Evolutionary conservation across 352 stramenopile genomes (phyloP), one percentile per base, ranked within the genome.

Genomic region (Globisporangium orthogonon): DNA sequence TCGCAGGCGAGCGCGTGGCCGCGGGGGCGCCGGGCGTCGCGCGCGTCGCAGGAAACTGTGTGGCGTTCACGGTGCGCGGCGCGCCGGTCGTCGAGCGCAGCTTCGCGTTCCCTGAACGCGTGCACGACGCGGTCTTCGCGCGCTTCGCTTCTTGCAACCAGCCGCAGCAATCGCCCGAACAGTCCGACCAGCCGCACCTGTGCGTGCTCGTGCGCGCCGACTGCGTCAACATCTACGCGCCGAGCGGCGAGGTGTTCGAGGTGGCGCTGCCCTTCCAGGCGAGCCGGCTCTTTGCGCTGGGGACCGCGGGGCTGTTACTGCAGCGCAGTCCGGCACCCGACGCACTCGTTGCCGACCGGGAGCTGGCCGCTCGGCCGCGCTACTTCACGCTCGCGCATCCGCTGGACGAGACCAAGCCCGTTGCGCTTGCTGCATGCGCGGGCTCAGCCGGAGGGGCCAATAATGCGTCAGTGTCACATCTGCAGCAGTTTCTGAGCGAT

Each of bases 301-400:
- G 69, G 0, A 43, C 54, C 6, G 49, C 59, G 3, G 81, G 83
- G 0, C 33, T 94, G 29, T 50, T 94, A 1, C 23, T 94, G n/a
- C 78, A 94, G 50, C 68, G 83, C 31, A 87, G 72, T 51, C 65
- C 71, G 5, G 61, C 44, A 9, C 35, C 30, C 1, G 51, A 68
- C 4, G 37, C 48, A 31, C 50, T 63, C 4, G 56, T 47, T 6
- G 47, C 51, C 17, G 52, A 64, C 14, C 69, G 59, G 29, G 49
- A 58, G 7, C 29, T 54, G 9, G 29, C 62, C 7, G 41, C 59
- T 1, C 76, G 68, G 33, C 81, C 83, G 9, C 67, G 76, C 13
- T 87, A 85, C 54, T 94, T 94, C 58, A 89, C 81, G 31, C 69
- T 94, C 3, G 52, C 70, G 35, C 77, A 89, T 50, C 83, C 83